A percentile compares a stretch with the other conserved stretches of the same genome.
These are phyloP conservation scores for Ophiocordyceps unilateralis DNA, from an alignment of 2,329 filamentous ascomycete species.

Conservation along the genomic window DNA sequence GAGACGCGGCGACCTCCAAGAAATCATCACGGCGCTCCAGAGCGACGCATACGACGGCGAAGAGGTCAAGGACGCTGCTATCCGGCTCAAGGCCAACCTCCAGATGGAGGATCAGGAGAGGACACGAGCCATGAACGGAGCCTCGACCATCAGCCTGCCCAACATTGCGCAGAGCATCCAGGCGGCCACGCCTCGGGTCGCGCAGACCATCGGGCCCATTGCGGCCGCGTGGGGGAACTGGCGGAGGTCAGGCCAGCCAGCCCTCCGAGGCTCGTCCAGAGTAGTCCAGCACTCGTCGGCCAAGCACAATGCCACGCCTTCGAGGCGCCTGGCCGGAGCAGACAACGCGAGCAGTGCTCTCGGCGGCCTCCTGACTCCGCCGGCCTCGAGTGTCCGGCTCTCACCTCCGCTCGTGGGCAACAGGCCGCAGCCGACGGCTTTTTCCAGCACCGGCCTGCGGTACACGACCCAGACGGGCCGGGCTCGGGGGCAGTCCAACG, in stretches of 20 bases:
- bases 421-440: slow-evolving; percentile 38
- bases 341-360: slow-evolving; percentile 49
- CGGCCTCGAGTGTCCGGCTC: slow-evolving; percentile 53
- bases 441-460: slow-evolving; percentile 40
- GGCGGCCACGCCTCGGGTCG: slow-evolving; percentile 65
- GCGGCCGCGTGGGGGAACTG: slow-evolving; percentile 96
- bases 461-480: slow-evolving; percentile 28
- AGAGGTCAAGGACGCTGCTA: slow-evolving; percentile 73
- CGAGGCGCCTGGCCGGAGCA: slow-evolving; percentile 36
- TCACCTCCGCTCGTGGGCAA: slow-evolving; percentile 27
- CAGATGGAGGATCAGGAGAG: slow-evolving; percentile 97
- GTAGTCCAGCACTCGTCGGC: slow-evolving; percentile 24
- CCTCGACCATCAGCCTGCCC: slow-evolving; percentile 49
- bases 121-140: slow-evolving; percentile 62
- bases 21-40: slow-evolving; percentile 69
- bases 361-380: slow-evolving; percentile 78
- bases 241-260: slow-evolving; percentile 50
- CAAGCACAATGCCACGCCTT: slow-evolving; percentile 36
- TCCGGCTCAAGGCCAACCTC: slow-evolving; percentile 80
- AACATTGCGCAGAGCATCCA: slow-evolving; percentile 65
- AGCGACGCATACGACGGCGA: slow-evolving; percentile 61
- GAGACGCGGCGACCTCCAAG: slow-evolving; percentile 76
- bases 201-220: slow-evolving; percentile 58
- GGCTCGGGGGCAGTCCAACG: slow-evolving; percentile 12
- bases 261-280: slow-evolving; percentile 30